Evolutionary conservation across 2,329 filamentous ascomycete genomes (phyloP), one percentile per base, ranked within the genome.

Genomic region (Aspergillus fumigatiaffinis): DNA sequence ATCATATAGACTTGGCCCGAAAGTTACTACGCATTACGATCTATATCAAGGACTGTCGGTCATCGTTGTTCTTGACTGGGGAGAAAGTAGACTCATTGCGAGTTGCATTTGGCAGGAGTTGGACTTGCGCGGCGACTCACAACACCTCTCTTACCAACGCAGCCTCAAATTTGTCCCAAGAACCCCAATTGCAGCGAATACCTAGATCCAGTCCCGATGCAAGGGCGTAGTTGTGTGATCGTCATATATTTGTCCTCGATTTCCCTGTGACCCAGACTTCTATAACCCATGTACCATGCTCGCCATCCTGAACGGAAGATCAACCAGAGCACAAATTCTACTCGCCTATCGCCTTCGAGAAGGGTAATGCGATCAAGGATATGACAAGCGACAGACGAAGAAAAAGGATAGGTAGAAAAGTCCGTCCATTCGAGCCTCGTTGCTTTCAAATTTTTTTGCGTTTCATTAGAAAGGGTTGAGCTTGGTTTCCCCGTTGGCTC

Each of bases 401-500:
- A 26, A 47, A 23, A 14, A 6, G n/a, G 20, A 46, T 12, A 17
- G 14, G 14, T 17, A 38, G 6, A 38, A 7, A 14, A 51, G 12
- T 6, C 50, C 20, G 35, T 23, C 17, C 50, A 51, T 35, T 42
- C 50, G 28, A 9, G 62, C 64, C 62, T 65, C 56, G 65, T 62
- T 62, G 63, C 60, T 68, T 69, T 69, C 60, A 63, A 68, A 64
- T 66, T 64, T 68, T 68, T 69, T 61, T 59, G 59, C 54, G 52
- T 61, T 64, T 59, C 59, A 61, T 64, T 68, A 60, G 64, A 64
- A 25, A 47, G 21, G 56, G 60, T 68, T 63, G 65, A 65, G 66
- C 61, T 60, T 65, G 57, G 64, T 59, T 59, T 47, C 44, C 44
- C 44, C 23, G 44, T 47, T 47, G 12, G 44, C 53, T 55, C 58